A percentile compares a stretch with the other conserved stretches of the same genome.
phyloP scores from a whole-genome alignment of 306 rosid species.

The Purshia tridentata region DNA sequence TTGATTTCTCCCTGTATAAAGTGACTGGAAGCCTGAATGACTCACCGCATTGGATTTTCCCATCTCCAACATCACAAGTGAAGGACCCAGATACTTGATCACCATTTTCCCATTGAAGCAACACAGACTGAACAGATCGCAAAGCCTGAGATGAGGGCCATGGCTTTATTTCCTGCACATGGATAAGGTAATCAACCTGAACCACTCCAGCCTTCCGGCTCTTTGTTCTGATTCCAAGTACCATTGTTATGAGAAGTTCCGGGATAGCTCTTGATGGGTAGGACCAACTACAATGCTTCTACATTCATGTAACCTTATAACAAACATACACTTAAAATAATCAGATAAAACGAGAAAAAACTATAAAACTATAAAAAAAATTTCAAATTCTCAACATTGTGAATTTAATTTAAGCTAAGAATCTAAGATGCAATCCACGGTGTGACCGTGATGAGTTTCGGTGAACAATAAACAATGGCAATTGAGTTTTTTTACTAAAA shows the following conservation, averaged over 20 bases:
- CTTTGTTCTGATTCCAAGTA: conserved; percentile 75
- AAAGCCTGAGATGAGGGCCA: conserved; percentile 68
- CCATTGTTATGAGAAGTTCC: conserved; percentile 44
- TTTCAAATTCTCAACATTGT: neutral
- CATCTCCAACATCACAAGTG: conserved; percentile 35
- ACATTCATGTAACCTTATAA: conserved; percentile 38
- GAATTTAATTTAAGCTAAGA: neutral
- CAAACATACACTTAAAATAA: conserved; percentile 23
- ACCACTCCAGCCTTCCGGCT: conserved; percentile 47
- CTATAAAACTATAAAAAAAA: neutral
- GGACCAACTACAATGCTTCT: conserved; percentile 19
- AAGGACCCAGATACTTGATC: conserved; percentile 51
- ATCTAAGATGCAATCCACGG: neutral
- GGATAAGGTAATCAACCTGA: conserved; percentile 55
- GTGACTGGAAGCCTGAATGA: conserved; percentile 57
- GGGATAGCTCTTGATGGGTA: conserved; percentile 25
- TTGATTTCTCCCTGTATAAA: conserved; percentile 52
- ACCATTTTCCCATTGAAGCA: conserved; percentile 76
- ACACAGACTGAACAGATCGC: conserved; percentile 50
- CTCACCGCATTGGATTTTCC: conserved; percentile 44
- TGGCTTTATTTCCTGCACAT: conserved; percentile 70
- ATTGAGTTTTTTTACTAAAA: neutral
- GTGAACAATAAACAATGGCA: neutral
- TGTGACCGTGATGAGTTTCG: neutral
- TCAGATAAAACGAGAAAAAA: neutral